Evolutionary conservation across 164 flowering plant genomes (phyloP).

Genomic region (Dillenia suffruticosa): DNA sequence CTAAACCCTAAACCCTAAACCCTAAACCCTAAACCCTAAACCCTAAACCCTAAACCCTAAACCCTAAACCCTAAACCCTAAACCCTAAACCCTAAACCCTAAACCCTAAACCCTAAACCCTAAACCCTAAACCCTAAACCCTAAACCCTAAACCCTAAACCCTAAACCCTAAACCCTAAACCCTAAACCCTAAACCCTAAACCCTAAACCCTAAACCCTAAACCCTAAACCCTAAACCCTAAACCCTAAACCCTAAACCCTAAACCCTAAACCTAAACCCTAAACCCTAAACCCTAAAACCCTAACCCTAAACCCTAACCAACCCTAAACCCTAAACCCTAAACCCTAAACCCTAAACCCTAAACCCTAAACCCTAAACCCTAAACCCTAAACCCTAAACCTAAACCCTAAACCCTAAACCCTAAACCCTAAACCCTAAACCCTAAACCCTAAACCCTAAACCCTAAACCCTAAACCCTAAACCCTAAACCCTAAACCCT

Average conservation of each 20-base stretch:
- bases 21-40: background rate
- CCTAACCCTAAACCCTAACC: constrained; percentile 20
- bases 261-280: constrained; percentile 14
- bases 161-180: constrained; percentile 15
- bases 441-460: constrained; percentile 18
- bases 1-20: background rate
- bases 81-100: background rate
- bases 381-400: constrained; percentile 17
- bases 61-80: background rate
- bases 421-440: constrained; percentile 14
- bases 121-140: constrained; percentile 9
- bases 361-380: constrained; percentile 17
- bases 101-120: background rate
- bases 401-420: constrained; percentile 12
- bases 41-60: background rate
- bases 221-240: constrained; percentile 17
- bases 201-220: constrained; percentile 14
- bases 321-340: constrained; percentile 18
- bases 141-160: constrained; percentile 14
- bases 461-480: constrained; percentile 11
- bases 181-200: constrained; percentile 15
- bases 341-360: constrained; percentile 20
- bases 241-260: constrained; percentile 13
- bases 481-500: constrained; percentile 11
- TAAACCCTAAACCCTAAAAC: constrained; percentile 16